Base-by-base conservation (phyloP, 495 filamentous ascomycete species). In the Aspergillus steynii region DNA sequence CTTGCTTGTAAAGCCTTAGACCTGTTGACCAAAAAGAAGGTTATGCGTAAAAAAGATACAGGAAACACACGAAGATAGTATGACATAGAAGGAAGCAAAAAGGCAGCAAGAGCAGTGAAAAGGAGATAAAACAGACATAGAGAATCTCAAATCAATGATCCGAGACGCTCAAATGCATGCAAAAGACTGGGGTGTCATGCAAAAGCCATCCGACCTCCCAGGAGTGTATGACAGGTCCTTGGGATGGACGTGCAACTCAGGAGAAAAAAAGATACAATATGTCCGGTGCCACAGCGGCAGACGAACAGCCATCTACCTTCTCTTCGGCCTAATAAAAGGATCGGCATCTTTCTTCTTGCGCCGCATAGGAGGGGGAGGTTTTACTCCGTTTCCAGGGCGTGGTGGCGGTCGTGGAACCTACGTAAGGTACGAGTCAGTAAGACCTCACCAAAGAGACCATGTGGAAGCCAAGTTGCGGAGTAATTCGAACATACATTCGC, bases 251-350 rank as follows among this genome's bases (percentile, higher is more conserved):
- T 1, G 10, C 1, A 42, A 42, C 3, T 10, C 9, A 37, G 34
- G 27, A 48, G 42, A 34, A 2, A 32, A 56, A 56, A 37, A 0
- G n/a, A 42, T 15, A 29, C 14, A 45, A 31, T 14, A 45, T 47
- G 29, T 7, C 14, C 27, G 31, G 56, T 29, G 34, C 32, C 53
- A 37, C 20, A 57, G n/a, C 5, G 28, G 42, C 20, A 28, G 5
- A 20, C 12, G 26, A 7, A 37, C 37, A 7, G 51, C 15, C 26
- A 52, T 60, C 59, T 65, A 71, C 67, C 72, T 75, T 54, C 69
- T 72, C 61, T 82, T 85, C 5, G 82, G 81, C 26, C 78, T 70
- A 52, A 85, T 83, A 51, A 85, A 85, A 1, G 81, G 80, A 64
- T 84, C 80, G 9, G 58, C 75, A 45, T 80, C 73, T 60, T 82